These are phyloP conservation scores for Herpetospermum pedunculosum DNA, from an alignment of 306 rosid species.

Conservation along the genomic window DNA sequence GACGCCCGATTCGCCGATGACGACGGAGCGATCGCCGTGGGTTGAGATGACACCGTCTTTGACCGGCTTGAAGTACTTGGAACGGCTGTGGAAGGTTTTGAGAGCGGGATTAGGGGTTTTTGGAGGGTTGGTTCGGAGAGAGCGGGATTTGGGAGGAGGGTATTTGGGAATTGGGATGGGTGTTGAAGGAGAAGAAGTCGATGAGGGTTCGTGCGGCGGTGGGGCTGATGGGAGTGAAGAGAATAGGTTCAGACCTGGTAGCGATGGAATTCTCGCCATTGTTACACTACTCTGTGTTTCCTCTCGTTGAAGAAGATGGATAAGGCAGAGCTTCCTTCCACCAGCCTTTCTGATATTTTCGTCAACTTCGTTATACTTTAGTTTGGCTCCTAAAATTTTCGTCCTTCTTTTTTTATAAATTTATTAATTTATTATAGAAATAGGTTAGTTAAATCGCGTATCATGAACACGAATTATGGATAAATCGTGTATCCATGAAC, in stretches of 20 bases:
- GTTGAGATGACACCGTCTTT: conserved; percentile 34
- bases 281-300: neutral
- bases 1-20: conserved; percentile 74
- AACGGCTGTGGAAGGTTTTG: conserved; percentile 43
- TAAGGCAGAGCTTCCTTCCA: neutral
- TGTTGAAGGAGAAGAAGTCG: conserved; percentile 17
- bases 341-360: neutral
- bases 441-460: too few species aligned
- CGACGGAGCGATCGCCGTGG: conserved; percentile 60
- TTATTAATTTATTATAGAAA: too few species aligned
- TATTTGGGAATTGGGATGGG: conserved; percentile 45
- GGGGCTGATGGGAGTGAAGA: conserved; percentile 62
- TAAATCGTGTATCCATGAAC: too few species aligned
- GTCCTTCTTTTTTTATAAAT: too few species aligned
- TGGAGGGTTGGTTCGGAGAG: neutral
- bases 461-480: too few species aligned
- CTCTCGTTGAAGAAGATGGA: neutral
- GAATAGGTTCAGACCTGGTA: conserved; percentile 57
- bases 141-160: conserved; percentile 30
- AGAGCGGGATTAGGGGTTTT: conserved; percentile 39
- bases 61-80: conserved; percentile 74
- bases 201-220: conserved; percentile 24
- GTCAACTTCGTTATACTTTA: too few species aligned
- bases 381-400: too few species aligned
- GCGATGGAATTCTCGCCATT: conserved; percentile 53